Base-by-base conservation (phyloP, 2,329 filamentous ascomycete species). In the Chaetothyriales sp. region DNA sequence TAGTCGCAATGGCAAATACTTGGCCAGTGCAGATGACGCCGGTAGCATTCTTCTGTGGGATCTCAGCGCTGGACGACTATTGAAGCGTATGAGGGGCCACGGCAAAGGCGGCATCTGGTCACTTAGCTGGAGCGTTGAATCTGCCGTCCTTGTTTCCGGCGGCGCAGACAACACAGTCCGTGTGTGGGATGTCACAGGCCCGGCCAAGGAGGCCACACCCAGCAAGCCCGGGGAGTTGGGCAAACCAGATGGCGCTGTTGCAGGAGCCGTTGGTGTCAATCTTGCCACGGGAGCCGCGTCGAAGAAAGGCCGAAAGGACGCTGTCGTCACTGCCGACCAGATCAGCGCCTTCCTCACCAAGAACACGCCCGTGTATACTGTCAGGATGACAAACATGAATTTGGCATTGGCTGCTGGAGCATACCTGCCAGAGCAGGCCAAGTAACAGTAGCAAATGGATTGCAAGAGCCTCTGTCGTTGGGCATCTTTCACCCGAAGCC, bases 21-120 rank as follows among this genome's bases (percentile, higher is more conserved):
- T 98, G n/a, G 92, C 92, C 7, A 94, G 86, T 51, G 92, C 85
- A 5, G 92, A 97, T 64, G 81, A 85, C 53, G 80, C 84, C 4
- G 92, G 92, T 33, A 89, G 86, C 56, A 97, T 98, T 55, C 81
- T 94, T 60, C 80, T 98, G 54, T 98, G 92, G 92, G 89, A 95
- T 63, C 77, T 98, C 18, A 81, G 81, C n/a, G 85, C 87, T 50
- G 92, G 89, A 4, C 81, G 82, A 18, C 78, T 87, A 19, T 82
- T 92, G 63, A 98, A 98, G 75, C 84, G 88, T 45, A 94, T 94
- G 73, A 85, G 89, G 44, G 92, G 92, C 2, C 92, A 98, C 63
- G 89, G 83, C 37, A 92, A 94, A 65, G 89, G 89, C 37, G 90
- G 90, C 8, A 89, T 98, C 60, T 94, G 88, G 81, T 92, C 86